Percentiles rank a stretch among this genome's conserved stretches.
phyloP scores from a whole-genome alignment of 1,284 basidiomycete genomes.

The Laetiporus sulphureus region DNA sequence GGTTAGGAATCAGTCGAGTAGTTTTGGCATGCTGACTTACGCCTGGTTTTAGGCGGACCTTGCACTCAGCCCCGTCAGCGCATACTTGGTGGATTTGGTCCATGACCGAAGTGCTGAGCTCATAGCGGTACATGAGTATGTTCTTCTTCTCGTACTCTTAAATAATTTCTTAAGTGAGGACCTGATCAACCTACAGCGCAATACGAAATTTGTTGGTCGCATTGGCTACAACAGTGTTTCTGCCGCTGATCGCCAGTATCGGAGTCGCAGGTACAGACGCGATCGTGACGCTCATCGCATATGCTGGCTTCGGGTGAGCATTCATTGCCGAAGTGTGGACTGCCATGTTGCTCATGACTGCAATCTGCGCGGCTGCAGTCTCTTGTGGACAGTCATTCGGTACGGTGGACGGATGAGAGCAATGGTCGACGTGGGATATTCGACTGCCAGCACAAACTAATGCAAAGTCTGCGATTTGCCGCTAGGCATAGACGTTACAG shows the following conservation, averaged over 20 bases:
- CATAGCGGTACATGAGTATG: slow-evolving; percentile 36
- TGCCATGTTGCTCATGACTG: neutral
- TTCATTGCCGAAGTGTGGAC: too few species aligned
- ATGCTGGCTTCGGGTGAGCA: slow-evolving; percentile 41
- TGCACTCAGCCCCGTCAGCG: slow-evolving; percentile 42
- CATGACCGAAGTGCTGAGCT: slow-evolving; percentile 47
- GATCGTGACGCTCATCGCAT: slow-evolving; percentile 34
- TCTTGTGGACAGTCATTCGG: slow-evolving; percentile 35
- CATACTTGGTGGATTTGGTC: slow-evolving; percentile 53
- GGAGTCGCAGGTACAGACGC: slow-evolving; percentile 49
- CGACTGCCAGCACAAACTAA: too few species aligned
- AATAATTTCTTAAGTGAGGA: neutral
- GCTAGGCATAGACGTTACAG: too few species aligned
- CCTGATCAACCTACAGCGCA: slow-evolving; percentile 27
- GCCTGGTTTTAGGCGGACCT: slow-evolving; percentile 33
- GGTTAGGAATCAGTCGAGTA: slow-evolving; percentile 13
- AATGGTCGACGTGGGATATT: too few species aligned
- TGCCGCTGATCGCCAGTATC: slow-evolving; percentile 47
- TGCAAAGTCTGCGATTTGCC: too few species aligned
- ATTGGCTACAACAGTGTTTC: slow-evolving; percentile 31
- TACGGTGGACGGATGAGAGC: slow-evolving; percentile 40
- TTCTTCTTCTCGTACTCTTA: slow-evolving; percentile 2
- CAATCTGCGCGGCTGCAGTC: slow-evolving; percentile 18
- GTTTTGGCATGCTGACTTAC: slow-evolving; percentile 7
- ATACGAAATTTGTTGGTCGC: slow-evolving; percentile 38